Evolutionary conservation across 2,329 filamentous ascomycete species (phyloP).

Genomic region (Acrocalymma vagum): DNA sequence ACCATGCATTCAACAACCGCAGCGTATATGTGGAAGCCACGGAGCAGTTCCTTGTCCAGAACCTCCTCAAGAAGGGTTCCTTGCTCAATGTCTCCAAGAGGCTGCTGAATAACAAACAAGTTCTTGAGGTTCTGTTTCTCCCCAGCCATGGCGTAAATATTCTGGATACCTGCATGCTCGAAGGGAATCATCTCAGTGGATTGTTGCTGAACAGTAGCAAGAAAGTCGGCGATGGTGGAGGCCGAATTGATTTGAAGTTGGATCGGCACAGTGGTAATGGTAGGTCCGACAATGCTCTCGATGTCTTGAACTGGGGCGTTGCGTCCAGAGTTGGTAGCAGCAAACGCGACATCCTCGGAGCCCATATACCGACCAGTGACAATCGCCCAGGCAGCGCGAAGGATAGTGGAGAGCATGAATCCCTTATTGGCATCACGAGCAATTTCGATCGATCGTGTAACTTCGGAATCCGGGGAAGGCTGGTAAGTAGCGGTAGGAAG

Average conservation of each 20-base stretch:
- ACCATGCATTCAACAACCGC: constrained; percentile 23
- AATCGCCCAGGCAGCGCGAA: constrained; percentile 41
- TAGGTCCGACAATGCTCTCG: constrained; percentile 50
- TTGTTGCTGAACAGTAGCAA: constrained; percentile 21
- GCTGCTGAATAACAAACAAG: constrained; percentile 59
- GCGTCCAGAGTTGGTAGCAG: constrained; percentile 46
- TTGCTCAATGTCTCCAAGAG: constrained; percentile 6
- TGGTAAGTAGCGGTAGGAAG: constrained; percentile 12
- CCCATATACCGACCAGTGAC: constrained; percentile 29
- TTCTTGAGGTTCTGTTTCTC: constrained; percentile 56
- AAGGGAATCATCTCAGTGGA: constrained; percentile 29
- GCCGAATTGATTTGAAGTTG: constrained; percentile 22
- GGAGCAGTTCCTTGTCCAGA: constrained; percentile 15
- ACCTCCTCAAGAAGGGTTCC: constrained; percentile 8
- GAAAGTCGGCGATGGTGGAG: constrained; percentile 15
- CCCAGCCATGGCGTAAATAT: constrained; percentile 25
- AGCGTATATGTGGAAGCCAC: constrained; percentile 24
- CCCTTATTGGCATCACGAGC: background rate
- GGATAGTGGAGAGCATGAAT: constrained; percentile 15
- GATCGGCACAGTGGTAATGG: constrained; percentile 50
- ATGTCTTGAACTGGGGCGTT: constrained; percentile 46
- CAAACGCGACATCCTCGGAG: constrained; percentile 48
- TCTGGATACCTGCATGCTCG: constrained; percentile 43
- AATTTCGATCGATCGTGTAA: constrained; percentile 5
- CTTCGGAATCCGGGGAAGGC: constrained; percentile 10